Percentiles rank a stretch among this genome's conserved stretches.
These are phyloP conservation scores for Phytopythium ostracodes DNA, from an alignment of 352 stramenopile species.

Conservation along the genomic window DNA sequence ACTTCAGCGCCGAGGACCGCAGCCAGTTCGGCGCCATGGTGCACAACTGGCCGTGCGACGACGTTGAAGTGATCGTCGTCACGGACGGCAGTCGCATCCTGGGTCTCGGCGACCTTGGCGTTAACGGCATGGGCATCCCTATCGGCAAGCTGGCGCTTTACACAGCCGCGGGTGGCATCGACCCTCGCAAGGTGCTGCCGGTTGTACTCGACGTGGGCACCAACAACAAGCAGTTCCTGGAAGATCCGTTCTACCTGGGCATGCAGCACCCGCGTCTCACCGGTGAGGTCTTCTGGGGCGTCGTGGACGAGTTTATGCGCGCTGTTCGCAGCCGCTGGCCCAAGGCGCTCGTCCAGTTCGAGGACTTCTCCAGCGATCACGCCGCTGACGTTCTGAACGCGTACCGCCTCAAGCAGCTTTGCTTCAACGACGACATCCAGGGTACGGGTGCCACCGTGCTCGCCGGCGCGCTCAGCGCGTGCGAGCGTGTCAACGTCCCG, in stretches of 20 bases:
- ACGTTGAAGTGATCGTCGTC: conserved; percentile 97
- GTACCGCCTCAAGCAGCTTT: conserved; percentile 93
- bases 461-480: conserved; percentile 83
- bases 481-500: conserved; percentile 57
- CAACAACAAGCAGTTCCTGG: conserved; percentile 92
- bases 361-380: conserved; percentile 93
- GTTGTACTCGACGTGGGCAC: conserved; percentile 96
- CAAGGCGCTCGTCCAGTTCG: conserved; percentile 94
- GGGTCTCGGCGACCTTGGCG: conserved; percentile 95
- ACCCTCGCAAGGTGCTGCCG: conserved; percentile 91
- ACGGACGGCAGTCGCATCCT: conserved; percentile 97
- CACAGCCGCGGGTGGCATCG: conserved; percentile 92
- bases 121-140: conserved; percentile 97
- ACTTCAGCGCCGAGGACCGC: conserved; percentile 91
- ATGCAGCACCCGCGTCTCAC: conserved; percentile 88
- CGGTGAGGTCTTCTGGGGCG: conserved; percentile 91
- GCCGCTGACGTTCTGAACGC: conserved; percentile 91
- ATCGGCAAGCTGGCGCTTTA: conserved; percentile 97
- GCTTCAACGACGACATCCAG: conserved; percentile 99
- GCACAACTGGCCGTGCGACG: conserved; percentile 95
- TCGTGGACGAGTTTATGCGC: conserved; percentile 94
- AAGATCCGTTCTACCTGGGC: conserved; percentile 95
- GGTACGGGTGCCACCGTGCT: conserved; percentile 95
- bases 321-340: conserved; percentile 87
- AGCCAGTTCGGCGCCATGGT: conserved; percentile 89